phyloP scores from a whole-genome alignment of 2,329 filamentous ascomycete species.

The Ophiostoma quercus region DNA sequence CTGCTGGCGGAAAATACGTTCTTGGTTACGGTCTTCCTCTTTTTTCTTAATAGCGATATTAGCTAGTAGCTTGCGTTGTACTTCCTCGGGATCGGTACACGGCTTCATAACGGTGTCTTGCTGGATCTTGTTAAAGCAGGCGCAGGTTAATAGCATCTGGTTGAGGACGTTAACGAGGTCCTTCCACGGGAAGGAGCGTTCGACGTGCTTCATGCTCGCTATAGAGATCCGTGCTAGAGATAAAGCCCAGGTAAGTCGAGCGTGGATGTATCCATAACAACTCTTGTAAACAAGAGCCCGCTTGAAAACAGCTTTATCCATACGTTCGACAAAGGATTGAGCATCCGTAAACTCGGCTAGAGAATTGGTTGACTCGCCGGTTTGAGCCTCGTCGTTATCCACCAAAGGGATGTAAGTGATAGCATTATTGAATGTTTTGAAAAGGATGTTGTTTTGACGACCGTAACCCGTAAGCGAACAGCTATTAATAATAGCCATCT shows the following conservation, averaged over 20 bases:
- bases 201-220: constrained; percentile 41
- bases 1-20: neutral
- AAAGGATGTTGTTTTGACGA: constrained; percentile 43
- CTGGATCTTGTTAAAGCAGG: constrained; percentile 36
- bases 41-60: neutral
- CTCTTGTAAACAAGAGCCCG: constrained; percentile 46
- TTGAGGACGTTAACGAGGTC: constrained; percentile 40
- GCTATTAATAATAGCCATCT: constrained; percentile 53
- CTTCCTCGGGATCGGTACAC: neutral
- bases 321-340: constrained; percentile 38
- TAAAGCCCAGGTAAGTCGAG: constrained; percentile 54
- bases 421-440: constrained; percentile 31
- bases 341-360: neutral
- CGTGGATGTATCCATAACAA: constrained; percentile 58
- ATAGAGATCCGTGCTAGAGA: constrained; percentile 40
- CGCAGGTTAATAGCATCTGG: constrained; percentile 30
- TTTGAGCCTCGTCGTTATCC: neutral
- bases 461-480: constrained; percentile 53
- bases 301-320: constrained; percentile 44
- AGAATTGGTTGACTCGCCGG: neutral
- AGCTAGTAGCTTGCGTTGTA: neutral
- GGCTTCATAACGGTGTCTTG: constrained; percentile 38
- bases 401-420: neutral
- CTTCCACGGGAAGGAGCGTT: constrained; percentile 39
- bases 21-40: neutral